These are phyloP conservation scores for Cnidoscolus chayamansa DNA, from an alignment of 441 rosid genomes.

Conservation along the genomic window DNA sequence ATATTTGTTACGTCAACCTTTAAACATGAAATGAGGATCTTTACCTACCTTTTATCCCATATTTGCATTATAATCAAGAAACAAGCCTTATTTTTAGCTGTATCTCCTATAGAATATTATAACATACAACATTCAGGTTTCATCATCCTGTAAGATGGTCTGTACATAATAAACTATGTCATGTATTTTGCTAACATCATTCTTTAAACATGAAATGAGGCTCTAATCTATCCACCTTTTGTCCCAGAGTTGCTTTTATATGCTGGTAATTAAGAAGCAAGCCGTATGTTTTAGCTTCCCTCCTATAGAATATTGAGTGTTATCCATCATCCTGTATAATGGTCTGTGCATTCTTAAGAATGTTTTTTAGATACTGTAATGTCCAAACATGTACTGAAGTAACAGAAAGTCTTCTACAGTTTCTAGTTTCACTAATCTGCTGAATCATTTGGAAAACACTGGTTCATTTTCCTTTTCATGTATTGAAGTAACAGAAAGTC, in stretches of 20 bases:
- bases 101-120: neutral
- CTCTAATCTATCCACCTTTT: neutral
- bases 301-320: neutral
- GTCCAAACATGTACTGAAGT: neutral
- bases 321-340: neutral
- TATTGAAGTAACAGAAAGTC: neutral
- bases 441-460: conserved; percentile 1
- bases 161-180: too few relatives aligned
- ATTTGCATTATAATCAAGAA: neutral
- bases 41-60: neutral
- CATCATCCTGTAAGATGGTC: too few relatives aligned
- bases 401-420: neutral
- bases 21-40: conserved; percentile 4
- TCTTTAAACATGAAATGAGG: conserved; percentile 7
- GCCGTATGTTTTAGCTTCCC: neutral
- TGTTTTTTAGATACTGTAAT: neutral
- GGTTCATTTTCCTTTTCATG: conserved; percentile 12
- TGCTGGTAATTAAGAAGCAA: neutral
- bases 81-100: neutral
- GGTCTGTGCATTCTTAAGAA: neutral
- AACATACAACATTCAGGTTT: too few relatives aligned
- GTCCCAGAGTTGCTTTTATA: neutral
- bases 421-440: conserved; percentile 3
- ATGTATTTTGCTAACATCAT: neutral
- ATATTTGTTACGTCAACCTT: neutral